Evolutionary conservation across 2,329 filamentous ascomycete species (phyloP).

Genomic region (Juglanconis juglandina): DNA sequence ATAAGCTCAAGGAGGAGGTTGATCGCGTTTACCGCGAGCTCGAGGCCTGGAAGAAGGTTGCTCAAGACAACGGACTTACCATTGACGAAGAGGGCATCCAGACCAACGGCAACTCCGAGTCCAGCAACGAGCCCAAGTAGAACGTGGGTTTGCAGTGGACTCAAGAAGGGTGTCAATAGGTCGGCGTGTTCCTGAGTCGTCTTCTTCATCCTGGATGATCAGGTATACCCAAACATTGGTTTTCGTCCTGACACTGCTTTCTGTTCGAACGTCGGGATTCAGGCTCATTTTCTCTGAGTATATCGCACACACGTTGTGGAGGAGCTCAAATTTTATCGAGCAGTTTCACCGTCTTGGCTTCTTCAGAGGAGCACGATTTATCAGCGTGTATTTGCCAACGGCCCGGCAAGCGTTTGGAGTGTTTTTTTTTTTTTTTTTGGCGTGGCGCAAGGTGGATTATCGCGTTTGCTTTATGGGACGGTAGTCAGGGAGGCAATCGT

Average conservation of each 20-base stretch:
- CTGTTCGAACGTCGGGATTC: not conserved
- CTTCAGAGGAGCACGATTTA: not conserved
- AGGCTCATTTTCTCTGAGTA: not conserved
- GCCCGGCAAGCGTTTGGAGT: not conserved
- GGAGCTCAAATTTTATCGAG: no score
- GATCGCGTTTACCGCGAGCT: conserved; percentile 74
- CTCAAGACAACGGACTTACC: conserved; percentile 55
- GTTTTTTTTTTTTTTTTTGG: no score
- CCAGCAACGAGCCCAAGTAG: conserved; percentile 32
- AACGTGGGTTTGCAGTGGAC: not conserved
- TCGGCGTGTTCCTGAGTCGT: no score
- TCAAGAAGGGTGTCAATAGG: not conserved
- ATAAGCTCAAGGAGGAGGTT: conserved; percentile 79
- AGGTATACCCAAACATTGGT: not conserved
- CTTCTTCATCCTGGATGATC: no score
- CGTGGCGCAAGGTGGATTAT: not conserved
- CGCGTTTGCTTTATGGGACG: not conserved
- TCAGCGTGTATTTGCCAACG: not conserved
- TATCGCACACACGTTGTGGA: not conserved
- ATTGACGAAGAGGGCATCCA: conserved; percentile 31
- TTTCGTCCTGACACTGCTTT: not conserved
- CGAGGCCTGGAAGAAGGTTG: conserved; percentile 73
- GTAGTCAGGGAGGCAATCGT: not conserved
- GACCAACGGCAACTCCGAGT: conserved; percentile 18
- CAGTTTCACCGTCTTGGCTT: not conserved